These are phyloP conservation scores for Rhynchosporium secalis DNA, from an alignment of 2,329 filamentous ascomycete species.

Conservation along the genomic window DNA sequence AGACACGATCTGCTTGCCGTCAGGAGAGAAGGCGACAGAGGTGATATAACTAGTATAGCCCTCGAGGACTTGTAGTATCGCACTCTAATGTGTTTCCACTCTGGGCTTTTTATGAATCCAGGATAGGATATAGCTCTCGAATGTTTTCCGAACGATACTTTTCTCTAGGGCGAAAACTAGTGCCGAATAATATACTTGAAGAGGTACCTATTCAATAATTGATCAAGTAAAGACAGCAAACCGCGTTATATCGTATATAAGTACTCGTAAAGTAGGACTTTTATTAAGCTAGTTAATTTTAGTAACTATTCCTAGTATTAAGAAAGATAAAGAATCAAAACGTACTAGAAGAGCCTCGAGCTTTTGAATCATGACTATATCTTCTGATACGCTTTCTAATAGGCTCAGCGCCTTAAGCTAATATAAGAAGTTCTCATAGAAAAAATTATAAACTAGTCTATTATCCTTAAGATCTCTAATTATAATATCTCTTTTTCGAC, in stretches of 20 bases:
- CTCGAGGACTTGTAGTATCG: conserved; percentile 6
- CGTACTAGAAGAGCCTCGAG: conserved; percentile 27
- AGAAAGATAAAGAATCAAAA: conserved; percentile 31
- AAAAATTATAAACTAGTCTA: conserved; percentile 16
- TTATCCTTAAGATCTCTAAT: conserved; percentile 18
- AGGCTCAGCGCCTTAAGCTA: conserved; percentile 32
- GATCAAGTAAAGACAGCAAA: conserved; percentile 20
- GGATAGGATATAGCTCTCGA: conserved; percentile 3
- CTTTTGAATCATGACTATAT: conserved; percentile 27
- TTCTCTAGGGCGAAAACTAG: conserved; percentile 37
- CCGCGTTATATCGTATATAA: conserved; percentile 26
- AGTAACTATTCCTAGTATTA: conserved; percentile 18
- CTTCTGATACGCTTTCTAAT: conserved; percentile 24
- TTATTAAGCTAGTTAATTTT: conserved; percentile 6
- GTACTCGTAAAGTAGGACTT: conserved; percentile 12
- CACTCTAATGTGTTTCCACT: conserved; percentile 17
- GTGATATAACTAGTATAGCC: neutral
- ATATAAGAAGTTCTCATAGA: conserved; percentile 19
- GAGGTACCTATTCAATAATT: conserved; percentile 5
- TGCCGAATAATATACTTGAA: conserved; percentile 21
- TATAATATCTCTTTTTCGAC: conserved; percentile 17
- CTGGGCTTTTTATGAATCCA: conserved; percentile 17
- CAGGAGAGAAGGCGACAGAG: conserved; percentile 19
- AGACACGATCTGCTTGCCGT: conserved; percentile 4
- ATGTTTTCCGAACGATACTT: conserved; percentile 33